These are phyloP conservation scores for Grammothele lineata DNA, from an alignment of 768 basidiomycete genomes.

Conservation along the genomic window DNA sequence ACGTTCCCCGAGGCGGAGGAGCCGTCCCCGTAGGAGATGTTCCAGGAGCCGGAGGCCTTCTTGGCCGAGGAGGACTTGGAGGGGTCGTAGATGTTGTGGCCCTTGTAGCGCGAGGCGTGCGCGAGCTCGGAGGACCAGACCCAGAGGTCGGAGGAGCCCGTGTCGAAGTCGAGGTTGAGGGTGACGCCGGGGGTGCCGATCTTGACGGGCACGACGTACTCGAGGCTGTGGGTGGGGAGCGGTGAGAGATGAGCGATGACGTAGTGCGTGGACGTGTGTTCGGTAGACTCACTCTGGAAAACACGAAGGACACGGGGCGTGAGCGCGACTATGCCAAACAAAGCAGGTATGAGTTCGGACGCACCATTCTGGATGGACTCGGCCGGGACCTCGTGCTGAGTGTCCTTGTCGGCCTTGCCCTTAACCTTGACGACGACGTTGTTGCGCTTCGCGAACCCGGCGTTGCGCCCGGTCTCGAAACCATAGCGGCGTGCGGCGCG, in stretches of 20 bases:
- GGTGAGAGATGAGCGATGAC: too few species aligned
- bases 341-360: too few species aligned
- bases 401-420: slow-evolving; percentile 19
- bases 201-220: slow-evolving; percentile 36
- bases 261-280: too few species aligned
- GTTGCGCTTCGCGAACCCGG: slow-evolving; percentile 25
- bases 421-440: slow-evolving; percentile 27
- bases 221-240: slow-evolving; percentile 28
- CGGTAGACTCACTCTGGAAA: too few species aligned
- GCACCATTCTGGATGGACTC: slow-evolving; percentile 28
- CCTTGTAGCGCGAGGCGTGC: slow-evolving; percentile 18
- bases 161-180: slow-evolving; percentile 31
- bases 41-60: slow-evolving; percentile 26
- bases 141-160: slow-evolving; percentile 33
- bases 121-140: slow-evolving; percentile 27
- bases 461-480: slow-evolving; percentile 24
- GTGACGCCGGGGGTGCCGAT: slow-evolving; percentile 37
- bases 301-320: too few species aligned
- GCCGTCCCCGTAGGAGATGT: slow-evolving; percentile 39
- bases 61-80: slow-evolving; percentile 27
- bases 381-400: slow-evolving; percentile 27
- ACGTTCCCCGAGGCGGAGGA: slow-evolving; percentile 32
- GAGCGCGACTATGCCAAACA: neutral
- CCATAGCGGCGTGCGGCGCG: slow-evolving; percentile 27
- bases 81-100: slow-evolving; percentile 28